A percentile compares a stretch with the other conserved stretches of the same genome.
These are phyloP conservation scores for Tylopilus sp. DNA, from an alignment of 1,284 basidiomycete species.

Conservation along the genomic window DNA sequence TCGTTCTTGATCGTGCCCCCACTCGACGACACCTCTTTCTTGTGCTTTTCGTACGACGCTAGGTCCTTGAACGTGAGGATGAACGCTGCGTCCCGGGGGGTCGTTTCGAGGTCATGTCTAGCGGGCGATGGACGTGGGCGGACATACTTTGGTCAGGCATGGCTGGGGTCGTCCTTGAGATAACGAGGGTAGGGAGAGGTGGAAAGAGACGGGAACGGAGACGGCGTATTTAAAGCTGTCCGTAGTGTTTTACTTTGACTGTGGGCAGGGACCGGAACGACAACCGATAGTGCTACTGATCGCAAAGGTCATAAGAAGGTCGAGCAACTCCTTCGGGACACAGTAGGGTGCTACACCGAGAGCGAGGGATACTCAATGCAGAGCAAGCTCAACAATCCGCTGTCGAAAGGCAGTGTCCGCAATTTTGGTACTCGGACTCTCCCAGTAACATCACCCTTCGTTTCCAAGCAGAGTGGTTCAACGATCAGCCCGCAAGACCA, in stretches of 20 bases:
- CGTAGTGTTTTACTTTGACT: no score
- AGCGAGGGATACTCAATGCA: no score
- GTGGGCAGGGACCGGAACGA: no score
- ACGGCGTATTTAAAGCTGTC: background rate
- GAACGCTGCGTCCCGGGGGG: slow-evolving; percentile 8
- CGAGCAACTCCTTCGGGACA: no score
- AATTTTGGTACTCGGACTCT: background rate
- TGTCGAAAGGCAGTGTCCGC: background rate
- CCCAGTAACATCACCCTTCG: background rate
- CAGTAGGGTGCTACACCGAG: no score
- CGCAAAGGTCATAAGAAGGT: no score
- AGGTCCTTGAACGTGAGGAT: slow-evolving; percentile 15
- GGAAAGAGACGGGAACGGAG: slow-evolving; percentile 1
- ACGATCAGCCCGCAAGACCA: background rate
- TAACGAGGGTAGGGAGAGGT: background rate
- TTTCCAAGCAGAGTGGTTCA: no score
- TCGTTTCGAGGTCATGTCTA: background rate
- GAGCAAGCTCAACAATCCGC: no score
- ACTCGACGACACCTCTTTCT: background rate
- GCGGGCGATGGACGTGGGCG: background rate
- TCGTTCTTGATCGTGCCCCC: slow-evolving; percentile 20
- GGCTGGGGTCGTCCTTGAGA: background rate
- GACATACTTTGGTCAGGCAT: slow-evolving; percentile 18
- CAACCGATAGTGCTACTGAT: no score
- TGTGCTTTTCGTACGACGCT: slow-evolving; percentile 17